Conservation (phyloP, 1,284 basidiomycete genomes). For the Chalciporus piperatoides region DNA sequence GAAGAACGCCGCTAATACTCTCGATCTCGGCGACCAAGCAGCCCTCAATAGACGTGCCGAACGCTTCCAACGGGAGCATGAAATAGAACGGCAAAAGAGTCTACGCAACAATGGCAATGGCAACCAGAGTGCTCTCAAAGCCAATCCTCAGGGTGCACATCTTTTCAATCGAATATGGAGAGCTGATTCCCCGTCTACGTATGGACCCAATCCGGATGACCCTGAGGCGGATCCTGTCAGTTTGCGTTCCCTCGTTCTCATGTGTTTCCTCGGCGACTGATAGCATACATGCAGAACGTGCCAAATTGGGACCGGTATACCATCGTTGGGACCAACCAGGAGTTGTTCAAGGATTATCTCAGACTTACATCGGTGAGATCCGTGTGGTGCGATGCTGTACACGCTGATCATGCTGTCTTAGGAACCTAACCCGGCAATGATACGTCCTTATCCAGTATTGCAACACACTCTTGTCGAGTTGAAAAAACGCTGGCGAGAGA, state of each 20-base stretch:
- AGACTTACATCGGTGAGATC: conserved; percentile 83
- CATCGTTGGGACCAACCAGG: conserved; percentile 87
- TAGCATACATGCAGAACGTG: conserved; percentile 64
- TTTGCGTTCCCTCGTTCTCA: conserved; percentile 16
- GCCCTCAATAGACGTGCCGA: conserved; percentile 68
- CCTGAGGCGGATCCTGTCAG: conserved; percentile 69
- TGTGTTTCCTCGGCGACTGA: conserved; percentile 10
- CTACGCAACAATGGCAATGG: conserved; percentile 25
- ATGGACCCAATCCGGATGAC: conserved; percentile 50
- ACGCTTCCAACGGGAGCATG: conserved; percentile 78
- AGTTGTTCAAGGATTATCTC: conserved; percentile 94
- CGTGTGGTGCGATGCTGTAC: background rate
- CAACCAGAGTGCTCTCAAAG: conserved; percentile 40
- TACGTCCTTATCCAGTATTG: conserved; percentile 85
- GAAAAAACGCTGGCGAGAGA: conserved; percentile 86
- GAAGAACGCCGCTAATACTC: conserved; percentile 37
- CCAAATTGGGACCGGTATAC: conserved; percentile 96
- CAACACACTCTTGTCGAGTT: conserved; percentile 84
- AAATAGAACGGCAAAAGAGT: conserved; percentile 68
- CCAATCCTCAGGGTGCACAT: conserved; percentile 50
- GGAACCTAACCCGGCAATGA: conserved; percentile 94
- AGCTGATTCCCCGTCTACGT: conserved; percentile 43
- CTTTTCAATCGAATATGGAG: conserved; percentile 45
- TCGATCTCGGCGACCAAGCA: conserved; percentile 61
- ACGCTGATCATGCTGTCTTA: conserved; percentile 33